These are phyloP conservation scores for Linum lewisii DNA, from an alignment of 345 rosid species.

Conservation along the genomic window DNA sequence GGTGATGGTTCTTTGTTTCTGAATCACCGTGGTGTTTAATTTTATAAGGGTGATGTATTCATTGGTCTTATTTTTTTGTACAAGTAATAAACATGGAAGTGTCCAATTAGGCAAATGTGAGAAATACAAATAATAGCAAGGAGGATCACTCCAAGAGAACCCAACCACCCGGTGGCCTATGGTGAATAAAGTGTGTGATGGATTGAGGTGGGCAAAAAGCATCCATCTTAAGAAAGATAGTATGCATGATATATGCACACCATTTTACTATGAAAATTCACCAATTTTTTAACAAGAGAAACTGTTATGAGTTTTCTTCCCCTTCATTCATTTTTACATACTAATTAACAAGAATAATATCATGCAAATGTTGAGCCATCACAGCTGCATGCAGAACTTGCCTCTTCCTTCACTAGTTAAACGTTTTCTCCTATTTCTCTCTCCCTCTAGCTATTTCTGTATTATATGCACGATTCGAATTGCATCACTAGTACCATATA, in stretches of 20 bases:
- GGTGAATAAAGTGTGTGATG: not conserved
- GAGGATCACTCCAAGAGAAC: not conserved
- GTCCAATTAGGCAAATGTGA: too few relatives aligned
- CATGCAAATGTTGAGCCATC: slow-evolving; percentile 2
- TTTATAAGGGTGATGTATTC: too few relatives aligned
- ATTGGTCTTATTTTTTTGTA: too few relatives aligned
- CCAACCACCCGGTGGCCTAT: too few relatives aligned
- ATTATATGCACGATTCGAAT: not conserved
- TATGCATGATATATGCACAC: not conserved
- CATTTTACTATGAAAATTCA: not conserved
- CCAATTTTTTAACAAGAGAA: too few relatives aligned
- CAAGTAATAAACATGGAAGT: too few relatives aligned
- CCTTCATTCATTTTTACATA: not conserved
- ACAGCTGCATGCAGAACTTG: not conserved
- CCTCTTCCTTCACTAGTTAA: slow-evolving; percentile 1
- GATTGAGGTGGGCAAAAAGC: too few relatives aligned
- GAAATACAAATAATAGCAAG: too few relatives aligned
- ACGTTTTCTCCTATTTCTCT: not conserved
- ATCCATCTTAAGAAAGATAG: not conserved
- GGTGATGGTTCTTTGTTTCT: too few relatives aligned
- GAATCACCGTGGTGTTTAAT: too few relatives aligned
- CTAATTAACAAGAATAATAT: not conserved
- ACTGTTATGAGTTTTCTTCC: too few relatives aligned
- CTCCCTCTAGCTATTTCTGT: not conserved
- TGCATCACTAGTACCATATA: slow-evolving; percentile 4